These are phyloP conservation scores for Cutaneotrichosporon sp. DNA, from an alignment of 1,284 basidiomycete genomes.

Conservation along the genomic window DNA sequence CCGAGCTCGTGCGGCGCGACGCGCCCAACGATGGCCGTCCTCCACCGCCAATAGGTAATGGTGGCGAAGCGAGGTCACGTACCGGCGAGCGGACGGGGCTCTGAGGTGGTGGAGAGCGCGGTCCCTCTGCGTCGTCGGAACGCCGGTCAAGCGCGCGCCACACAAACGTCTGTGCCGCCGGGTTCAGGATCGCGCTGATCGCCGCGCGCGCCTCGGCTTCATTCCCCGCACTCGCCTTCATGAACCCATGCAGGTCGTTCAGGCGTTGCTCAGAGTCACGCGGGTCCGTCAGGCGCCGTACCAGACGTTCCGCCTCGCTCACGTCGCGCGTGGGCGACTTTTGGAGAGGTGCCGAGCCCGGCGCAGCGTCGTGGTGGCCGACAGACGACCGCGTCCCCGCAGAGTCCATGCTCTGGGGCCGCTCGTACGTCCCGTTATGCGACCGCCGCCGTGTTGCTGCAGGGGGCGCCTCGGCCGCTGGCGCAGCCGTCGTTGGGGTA, in stretches of 20 bases:
- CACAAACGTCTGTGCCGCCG: slow-evolving; percentile 38
- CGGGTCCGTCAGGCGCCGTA: slow-evolving; percentile 69
- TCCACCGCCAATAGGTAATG: neutral
- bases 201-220: slow-evolving; percentile 68
- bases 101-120: slow-evolving; percentile 17
- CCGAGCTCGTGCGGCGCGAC: slow-evolving; percentile 6
- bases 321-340: slow-evolving; percentile 54
- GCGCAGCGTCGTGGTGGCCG: slow-evolving; percentile 2
- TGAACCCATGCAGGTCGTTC: slow-evolving; percentile 89
- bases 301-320: slow-evolving; percentile 11
- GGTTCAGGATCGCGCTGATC: slow-evolving; percentile 30
- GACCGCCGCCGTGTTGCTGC: slow-evolving; percentile 3
- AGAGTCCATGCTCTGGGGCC: slow-evolving; percentile 25
- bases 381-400: slow-evolving; percentile 30
- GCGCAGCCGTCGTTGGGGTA: slow-evolving; percentile 48
- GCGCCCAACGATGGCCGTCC: neutral
- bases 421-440: slow-evolving; percentile 15
- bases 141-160: slow-evolving; percentile 36
- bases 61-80: slow-evolving; percentile 16
- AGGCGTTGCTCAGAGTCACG: slow-evolving; percentile 82
- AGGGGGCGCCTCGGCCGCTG: neutral
- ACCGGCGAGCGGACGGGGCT: slow-evolving; percentile 18
- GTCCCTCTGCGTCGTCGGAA: slow-evolving; percentile 27
- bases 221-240: slow-evolving; percentile 87
- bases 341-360: neutral